Evolutionary conservation across 768 basidiomycete species (phyloP), one percentile per base, ranked within the genome.

Genomic region (Boletus vinaceobasis): DNA sequence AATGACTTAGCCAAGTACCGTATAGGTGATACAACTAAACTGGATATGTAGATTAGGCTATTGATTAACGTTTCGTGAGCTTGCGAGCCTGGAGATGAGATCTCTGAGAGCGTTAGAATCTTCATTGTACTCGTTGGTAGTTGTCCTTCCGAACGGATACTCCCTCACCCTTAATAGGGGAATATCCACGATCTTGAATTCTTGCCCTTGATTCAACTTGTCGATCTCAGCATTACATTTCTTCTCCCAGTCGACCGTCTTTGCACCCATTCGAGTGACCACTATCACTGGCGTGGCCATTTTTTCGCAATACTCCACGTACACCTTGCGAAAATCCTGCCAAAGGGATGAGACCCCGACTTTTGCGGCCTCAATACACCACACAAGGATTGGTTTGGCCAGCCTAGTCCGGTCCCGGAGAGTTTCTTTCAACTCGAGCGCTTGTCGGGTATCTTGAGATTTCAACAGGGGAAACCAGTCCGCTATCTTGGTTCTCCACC

Each of bases 321-420:
- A 68, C 19, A 66, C 61, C 52, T 48, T 68, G 32, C 38, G 56
- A 38, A 66, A 66, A 21, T 50, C 57, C 7, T 59, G 35, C 64
- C 66, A 66, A 3, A 60, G 66, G 7, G 23, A 17, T 2, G 31
- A 10, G 4, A 57, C 49, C 1, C 45, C 57, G 31, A 68, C 27
- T 27, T 66, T 65, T 29, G 55, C 14, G 50, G 66, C 65, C 19
- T 59, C 38, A 17, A 68, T 61, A 45, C 65, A 67, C 65, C 65
- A 67, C 15, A 68, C n/a, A 7, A 66, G 52, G 17, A 65, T 57
- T 21, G 64, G 62, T 36, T 9, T 48, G 5, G 52, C 33, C 13
- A 9, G 14, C n/a, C 6, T 60, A 15, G 43, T 60, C 19, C 60
- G 37, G 19, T 27, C 33, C 3, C 51, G 49, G 14, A 68, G 45